Conservation (phyloP, 1,139 yeast species). For the Geotrichum cucujoidarum region DNA sequence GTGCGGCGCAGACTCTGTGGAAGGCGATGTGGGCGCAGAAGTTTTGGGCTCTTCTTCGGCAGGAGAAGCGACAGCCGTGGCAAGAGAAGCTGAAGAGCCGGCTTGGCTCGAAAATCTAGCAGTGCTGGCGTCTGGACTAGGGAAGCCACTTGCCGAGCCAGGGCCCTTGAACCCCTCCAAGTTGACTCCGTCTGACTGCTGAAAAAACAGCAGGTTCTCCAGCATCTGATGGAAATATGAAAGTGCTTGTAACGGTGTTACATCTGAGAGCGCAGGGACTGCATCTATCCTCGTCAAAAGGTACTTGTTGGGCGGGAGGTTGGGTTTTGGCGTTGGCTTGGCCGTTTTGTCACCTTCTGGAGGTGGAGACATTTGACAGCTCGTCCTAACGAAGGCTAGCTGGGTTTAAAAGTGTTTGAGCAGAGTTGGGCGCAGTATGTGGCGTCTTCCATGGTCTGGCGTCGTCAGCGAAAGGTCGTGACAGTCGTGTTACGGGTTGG, state of each 20-base stretch:
- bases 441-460: too few relatives aligned
- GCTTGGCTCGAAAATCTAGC: not conserved
- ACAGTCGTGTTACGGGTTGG: too few relatives aligned
- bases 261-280: slow-evolving; percentile 23
- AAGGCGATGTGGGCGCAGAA: not conserved
- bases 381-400: too few relatives aligned
- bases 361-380: not conserved
- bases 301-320: slow-evolving; percentile 4
- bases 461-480: too few relatives aligned
- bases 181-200: not conserved
- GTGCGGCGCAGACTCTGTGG: too few relatives aligned
- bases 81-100: not conserved
- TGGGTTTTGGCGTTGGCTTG: not conserved
- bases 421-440: too few relatives aligned
- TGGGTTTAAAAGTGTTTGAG: too few relatives aligned
- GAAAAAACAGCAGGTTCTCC: slow-evolving; percentile 13
- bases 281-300: slow-evolving; percentile 8
- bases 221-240: slow-evolving; percentile 26
- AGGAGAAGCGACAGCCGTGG: not conserved
- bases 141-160: too few relatives aligned
- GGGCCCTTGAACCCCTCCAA: not conserved
- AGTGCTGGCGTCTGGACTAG: too few relatives aligned
- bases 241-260: slow-evolving; percentile 26
- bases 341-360: not conserved
- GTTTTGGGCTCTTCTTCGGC: not conserved